Percentiles rank a stretch among this genome's conserved stretches.
Conservation (phyloP, 2,329 filamentous ascomycete genomes). For the Ophiocordyceps robertsii region DNA sequence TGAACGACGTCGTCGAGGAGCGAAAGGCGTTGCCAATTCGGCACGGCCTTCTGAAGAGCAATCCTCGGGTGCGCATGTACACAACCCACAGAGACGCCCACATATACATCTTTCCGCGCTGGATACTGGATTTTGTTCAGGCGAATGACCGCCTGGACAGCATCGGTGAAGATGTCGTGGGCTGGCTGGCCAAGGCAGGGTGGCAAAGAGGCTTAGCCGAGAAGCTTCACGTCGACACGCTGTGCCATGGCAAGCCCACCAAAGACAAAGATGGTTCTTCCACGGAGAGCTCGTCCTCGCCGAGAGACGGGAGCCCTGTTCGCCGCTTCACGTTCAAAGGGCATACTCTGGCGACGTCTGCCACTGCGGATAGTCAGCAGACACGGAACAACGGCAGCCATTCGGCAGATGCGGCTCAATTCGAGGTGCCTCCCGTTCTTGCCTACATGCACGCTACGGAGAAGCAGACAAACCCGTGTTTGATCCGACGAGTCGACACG, state of each 20-base stretch:
- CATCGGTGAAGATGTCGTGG: slow-evolving; percentile 80
- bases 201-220: slow-evolving; percentile 75
- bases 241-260: slow-evolving; percentile 31
- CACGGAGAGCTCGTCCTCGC: slow-evolving; percentile 14
- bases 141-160: slow-evolving; percentile 74
- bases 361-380: background rate
- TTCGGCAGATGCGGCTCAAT: slow-evolving; percentile 4
- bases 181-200: slow-evolving; percentile 88
- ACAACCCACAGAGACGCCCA: slow-evolving; percentile 83
- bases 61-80: slow-evolving; percentile 66
- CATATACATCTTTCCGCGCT: slow-evolving; percentile 86
- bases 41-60: slow-evolving; percentile 59
- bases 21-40: slow-evolving; percentile 62
- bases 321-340: slow-evolving; percentile 4
- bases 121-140: slow-evolving; percentile 75
- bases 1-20: slow-evolving; percentile 71
- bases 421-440: slow-evolving; percentile 54
- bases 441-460: slow-evolving; percentile 64
- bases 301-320: slow-evolving; percentile 10
- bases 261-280: slow-evolving; percentile 23
- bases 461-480: slow-evolving; percentile 31
- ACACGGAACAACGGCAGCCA: background rate
- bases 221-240: slow-evolving; percentile 59
- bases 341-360: background rate
- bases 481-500: slow-evolving; percentile 83